Evolutionary conservation across 345 rosid genomes (phyloP), one percentile per base, ranked within the genome.

Genomic region (Turnera subulata): DNA sequence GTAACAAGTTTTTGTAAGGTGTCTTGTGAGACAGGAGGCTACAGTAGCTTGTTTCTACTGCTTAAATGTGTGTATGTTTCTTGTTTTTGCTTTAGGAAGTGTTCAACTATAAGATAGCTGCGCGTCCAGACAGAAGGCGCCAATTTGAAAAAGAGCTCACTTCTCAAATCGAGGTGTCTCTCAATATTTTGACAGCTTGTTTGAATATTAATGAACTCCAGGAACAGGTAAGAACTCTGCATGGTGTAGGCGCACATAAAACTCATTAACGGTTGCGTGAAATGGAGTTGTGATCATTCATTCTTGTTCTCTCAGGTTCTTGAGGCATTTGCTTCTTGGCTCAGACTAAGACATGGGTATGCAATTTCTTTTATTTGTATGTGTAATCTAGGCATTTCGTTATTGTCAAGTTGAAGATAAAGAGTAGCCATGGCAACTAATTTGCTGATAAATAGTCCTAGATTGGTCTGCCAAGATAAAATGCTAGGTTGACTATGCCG

Each of bases 301-400:
- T 59, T 29, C 35, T 72, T 59, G 32, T 54, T 63, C 55, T 69
- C 50, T 66, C 85, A 93, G 99, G 99, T 90, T 81, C 97, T 89
- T 19, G 96, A 93, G 81, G 96, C 99, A 53, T 90, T 90, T 85
- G 95, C 90, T 49, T 85, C 97, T 62, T 93, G 97, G 99, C 92
- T 90, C 65, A 96, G 92, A 57, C 82, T 93, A 39, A 81, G 78
- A 75, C 97, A 84, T 65, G 82, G 89, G 99, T 93, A 83, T 54
- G 81, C 42, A 58, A 57, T 26, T 72, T 61, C 46, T 56, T 62
- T 24, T 21, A 19, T 14, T 38, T 47, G 22, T 39, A 2, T 15
- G n/a, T 1, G 5, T 67, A 32, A 20, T 11, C 17, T 8, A 8
- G n/a, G 37, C 53, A 50, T 38, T 16, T 39, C 35, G 23, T 8